Conservation (phyloP, 371 early-diverging fungal genomes). For the Rhizomucor miehei region DNA sequence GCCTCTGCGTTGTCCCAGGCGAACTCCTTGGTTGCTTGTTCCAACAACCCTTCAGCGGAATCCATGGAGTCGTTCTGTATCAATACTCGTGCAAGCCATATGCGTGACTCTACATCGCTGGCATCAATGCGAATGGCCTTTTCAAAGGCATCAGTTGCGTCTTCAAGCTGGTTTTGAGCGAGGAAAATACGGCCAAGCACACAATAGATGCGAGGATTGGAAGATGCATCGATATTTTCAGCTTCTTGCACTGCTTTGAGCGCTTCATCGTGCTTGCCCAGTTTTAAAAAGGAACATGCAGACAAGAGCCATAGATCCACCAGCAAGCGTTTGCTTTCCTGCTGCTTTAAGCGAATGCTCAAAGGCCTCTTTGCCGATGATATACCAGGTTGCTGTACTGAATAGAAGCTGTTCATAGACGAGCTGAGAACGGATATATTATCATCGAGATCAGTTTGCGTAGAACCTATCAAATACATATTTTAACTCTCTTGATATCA, state of each 20-base stretch:
- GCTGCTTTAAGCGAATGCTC: conserved; percentile 20
- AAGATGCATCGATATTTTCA: conserved; percentile 48
- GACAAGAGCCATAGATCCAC: conserved; percentile 60
- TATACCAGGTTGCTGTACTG: too few relatives aligned
- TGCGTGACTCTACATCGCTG: conserved; percentile 36
- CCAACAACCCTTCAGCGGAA: conserved; percentile 58
- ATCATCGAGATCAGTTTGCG: too few relatives aligned
- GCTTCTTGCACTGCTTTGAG: conserved; percentile 68
- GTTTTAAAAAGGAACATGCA: conserved; percentile 56
- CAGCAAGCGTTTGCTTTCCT: conserved; percentile 22
- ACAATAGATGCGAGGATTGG: conserved; percentile 57
- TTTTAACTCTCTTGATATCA: too few relatives aligned
- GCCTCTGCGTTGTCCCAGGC: conserved; percentile 69
- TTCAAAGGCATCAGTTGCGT: conserved; percentile 50
- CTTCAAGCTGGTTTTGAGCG: conserved; percentile 36
- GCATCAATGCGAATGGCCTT: conserved; percentile 53
- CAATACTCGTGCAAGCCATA: conserved; percentile 47
- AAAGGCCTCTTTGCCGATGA: conserved; percentile 10
- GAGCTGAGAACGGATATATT: too few relatives aligned
- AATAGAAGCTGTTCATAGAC: too few relatives aligned
- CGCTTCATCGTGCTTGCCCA: conserved; percentile 61
- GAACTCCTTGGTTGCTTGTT: conserved; percentile 47
- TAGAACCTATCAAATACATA: too few relatives aligned
- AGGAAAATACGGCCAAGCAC: conserved; percentile 48
- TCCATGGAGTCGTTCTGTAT: conserved; percentile 39